Evolutionary conservation across 2,329 filamentous ascomycete species (phyloP).

Genomic region (Apiospora rasikravindrae): DNA sequence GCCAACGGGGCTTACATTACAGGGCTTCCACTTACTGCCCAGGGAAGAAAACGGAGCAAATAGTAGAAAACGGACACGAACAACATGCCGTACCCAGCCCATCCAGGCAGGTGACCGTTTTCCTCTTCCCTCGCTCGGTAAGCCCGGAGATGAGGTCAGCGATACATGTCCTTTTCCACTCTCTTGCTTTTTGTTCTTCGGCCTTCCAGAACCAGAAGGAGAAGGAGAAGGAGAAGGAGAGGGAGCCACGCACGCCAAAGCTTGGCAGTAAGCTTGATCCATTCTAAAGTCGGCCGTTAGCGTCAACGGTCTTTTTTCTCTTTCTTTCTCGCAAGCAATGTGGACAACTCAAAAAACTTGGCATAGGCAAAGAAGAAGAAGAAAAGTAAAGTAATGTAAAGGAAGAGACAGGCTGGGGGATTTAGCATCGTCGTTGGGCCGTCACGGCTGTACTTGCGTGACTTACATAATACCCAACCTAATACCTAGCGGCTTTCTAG

Average conservation of each 20-base stretch:
- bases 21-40: not conserved
- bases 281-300: not conserved
- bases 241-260: not conserved
- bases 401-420: no score
- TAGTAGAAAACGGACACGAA: not conserved
- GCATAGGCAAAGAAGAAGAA: no score
- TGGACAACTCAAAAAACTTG: not conserved
- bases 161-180: not conserved
- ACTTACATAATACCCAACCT: not conserved
- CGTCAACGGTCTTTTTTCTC: not conserved
- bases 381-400: no score
- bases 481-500: not conserved
- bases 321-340: not conserved
- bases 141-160: not conserved
- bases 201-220: constrained; percentile 6
- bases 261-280: not conserved
- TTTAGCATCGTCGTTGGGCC: no score
- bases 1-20: not conserved
- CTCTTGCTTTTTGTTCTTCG: not conserved
- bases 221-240: not conserved
- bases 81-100: not conserved
- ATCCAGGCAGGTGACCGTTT: not conserved
- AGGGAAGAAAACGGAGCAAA: not conserved
- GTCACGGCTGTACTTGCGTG: not conserved
- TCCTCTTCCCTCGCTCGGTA: not conserved